Conservation (phyloP, 257 asterid genomes). For the Haberlea rhodopensis region DNA sequence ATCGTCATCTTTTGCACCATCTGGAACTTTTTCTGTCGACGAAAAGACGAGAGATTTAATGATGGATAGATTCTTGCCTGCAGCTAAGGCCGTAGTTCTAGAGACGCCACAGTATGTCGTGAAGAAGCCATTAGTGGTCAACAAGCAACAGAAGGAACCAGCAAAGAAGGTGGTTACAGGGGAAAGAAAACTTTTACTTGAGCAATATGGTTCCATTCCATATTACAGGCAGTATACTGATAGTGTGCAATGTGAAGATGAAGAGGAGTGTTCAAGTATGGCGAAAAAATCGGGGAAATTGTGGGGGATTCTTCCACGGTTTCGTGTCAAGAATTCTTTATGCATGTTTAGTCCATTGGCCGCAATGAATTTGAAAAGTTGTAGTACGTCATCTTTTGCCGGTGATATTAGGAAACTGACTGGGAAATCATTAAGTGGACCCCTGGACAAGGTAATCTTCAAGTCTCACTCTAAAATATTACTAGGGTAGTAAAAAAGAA, state of each 20-base stretch:
- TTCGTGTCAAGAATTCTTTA: conserved; percentile 70
- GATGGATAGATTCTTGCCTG: conserved; percentile 89
- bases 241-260: conserved; percentile 56
- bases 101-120: conserved; percentile 61
- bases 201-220: conserved; percentile 39
- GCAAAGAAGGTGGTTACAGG: conserved; percentile 46
- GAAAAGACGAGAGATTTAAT: conserved; percentile 68
- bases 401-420: conserved; percentile 47
- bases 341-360: conserved; percentile 71
- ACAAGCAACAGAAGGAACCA: conserved; percentile 43
- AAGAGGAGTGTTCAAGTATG: conserved; percentile 33
- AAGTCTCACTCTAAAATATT: background rate
- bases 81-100: conserved; percentile 79
- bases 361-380: conserved; percentile 49
- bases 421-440: conserved; percentile 88
- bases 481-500: background rate
- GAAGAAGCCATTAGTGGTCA: conserved; percentile 42
- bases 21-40: conserved; percentile 57
- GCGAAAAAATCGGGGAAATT: conserved; percentile 54
- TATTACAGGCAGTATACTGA: conserved; percentile 36
- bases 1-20: conserved; percentile 39
- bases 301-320: conserved; percentile 79
- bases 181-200: conserved; percentile 49
- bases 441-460: conserved; percentile 69
- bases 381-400: conserved; percentile 48